phyloP scores from a whole-genome alignment of 768 basidiomycete genomes.

The Trametes meyenii region DNA sequence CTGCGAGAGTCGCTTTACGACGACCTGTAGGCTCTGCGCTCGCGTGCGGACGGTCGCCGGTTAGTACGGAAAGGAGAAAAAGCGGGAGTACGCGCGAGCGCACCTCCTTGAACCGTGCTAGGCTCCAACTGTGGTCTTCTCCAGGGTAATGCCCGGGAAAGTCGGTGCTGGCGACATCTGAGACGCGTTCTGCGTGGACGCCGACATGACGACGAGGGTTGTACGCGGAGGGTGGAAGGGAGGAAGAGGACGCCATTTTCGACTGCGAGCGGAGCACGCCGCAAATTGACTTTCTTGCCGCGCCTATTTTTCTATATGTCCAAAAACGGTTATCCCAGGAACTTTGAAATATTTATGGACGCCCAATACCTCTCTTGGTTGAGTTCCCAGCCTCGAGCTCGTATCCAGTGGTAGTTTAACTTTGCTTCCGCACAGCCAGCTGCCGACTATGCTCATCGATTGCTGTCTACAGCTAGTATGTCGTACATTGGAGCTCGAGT shows the following conservation, averaged over 20 bases:
- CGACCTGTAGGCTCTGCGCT: conserved; percentile 68
- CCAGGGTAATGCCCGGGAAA: conserved; percentile 88
- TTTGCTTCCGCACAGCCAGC: no score
- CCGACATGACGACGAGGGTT: conserved; percentile 63
- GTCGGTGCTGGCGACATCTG: conserved; percentile 85
- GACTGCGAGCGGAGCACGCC: neutral
- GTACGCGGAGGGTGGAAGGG: conserved; percentile 31
- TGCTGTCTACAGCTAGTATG: no score
- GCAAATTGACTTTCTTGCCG: conserved; percentile 18
- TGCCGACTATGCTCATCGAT: no score
- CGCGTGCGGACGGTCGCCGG: neutral
- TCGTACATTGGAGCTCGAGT: no score
- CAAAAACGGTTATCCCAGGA: neutral
- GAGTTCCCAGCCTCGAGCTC: neutral
- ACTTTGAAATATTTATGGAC: neutral
- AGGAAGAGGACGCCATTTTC: conserved; percentile 32
- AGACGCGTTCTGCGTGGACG: conserved; percentile 68
- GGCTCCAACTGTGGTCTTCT: conserved; percentile 85
- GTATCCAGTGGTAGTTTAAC: neutral
- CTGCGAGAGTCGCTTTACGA: conserved; percentile 78
- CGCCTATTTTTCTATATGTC: neutral
- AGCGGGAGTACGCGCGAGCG: conserved; percentile 2
- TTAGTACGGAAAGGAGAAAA: neutral
- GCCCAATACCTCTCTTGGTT: neutral
- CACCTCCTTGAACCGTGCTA: conserved; percentile 76